These are phyloP conservation scores for Blastobotrys apis DNA, from an alignment of 1,139 yeast genomes.

Conservation along the genomic window DNA sequence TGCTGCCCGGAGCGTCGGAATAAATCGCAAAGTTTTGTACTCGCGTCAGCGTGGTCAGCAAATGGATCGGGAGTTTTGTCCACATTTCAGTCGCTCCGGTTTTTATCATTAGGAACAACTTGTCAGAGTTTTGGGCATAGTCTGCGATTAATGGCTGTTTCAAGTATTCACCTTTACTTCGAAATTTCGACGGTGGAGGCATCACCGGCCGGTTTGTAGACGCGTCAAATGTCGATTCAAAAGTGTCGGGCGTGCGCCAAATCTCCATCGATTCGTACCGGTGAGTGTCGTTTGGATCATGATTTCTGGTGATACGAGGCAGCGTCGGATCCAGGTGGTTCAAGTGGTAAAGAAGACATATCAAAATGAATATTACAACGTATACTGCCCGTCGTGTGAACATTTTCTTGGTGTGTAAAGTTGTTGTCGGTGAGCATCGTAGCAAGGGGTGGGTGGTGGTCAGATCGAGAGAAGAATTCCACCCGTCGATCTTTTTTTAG, in stretches of 20 bases:
- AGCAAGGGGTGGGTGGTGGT: no score
- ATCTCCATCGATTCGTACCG: conserved; percentile 18
- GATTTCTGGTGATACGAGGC: no score
- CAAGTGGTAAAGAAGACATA: conserved; percentile 29
- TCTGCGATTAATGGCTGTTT: conserved; percentile 24
- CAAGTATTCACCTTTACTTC: conserved; percentile 19
- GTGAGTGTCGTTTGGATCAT: conserved; percentile 25
- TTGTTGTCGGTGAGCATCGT: no score
- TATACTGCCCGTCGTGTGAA: no score
- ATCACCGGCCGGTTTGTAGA: conserved; percentile 13
- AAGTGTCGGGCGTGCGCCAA: conserved; percentile 21
- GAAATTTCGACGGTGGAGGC: conserved; percentile 7
- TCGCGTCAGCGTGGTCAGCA: conserved; percentile 35
- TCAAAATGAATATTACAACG: no score
- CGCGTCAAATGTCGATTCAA: conserved; percentile 10
- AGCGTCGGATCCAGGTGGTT: conserved; percentile 34
- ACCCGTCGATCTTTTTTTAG: no score
- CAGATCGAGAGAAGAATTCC: no score
- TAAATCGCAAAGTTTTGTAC: conserved; percentile 36
- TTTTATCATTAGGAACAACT: conserved; percentile 34
- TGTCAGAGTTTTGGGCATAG: conserved; percentile 18
- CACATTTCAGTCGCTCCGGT: conserved; percentile 37
- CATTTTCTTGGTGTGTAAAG: no score
- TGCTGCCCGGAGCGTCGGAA: conserved; percentile 32
- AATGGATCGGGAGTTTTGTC: conserved; percentile 37